These are phyloP conservation scores for Penicillium crystallinum DNA, from an alignment of 495 filamentous ascomycete genomes.

Conservation along the genomic window DNA sequence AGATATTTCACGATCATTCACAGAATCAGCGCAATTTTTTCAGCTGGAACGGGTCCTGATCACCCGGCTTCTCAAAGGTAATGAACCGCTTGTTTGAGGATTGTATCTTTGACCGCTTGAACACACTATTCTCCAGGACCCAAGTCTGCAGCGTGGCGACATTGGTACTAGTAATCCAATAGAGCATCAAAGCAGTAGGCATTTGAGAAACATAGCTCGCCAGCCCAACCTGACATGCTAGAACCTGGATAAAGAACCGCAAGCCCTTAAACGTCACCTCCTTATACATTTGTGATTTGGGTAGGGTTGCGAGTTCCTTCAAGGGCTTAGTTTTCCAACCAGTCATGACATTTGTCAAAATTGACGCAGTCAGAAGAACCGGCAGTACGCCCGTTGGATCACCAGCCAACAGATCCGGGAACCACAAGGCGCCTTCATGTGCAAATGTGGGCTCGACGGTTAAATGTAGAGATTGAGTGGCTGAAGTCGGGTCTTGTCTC, in stretches of 20 bases:
- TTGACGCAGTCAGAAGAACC: slow-evolving; percentile 40
- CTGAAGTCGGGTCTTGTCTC: not conserved
- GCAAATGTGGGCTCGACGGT: slow-evolving; percentile 52
- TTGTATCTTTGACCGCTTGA: not conserved
- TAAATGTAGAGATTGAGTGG: slow-evolving; percentile 12
- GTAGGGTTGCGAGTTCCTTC: slow-evolving; percentile 22
- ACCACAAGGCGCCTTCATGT: slow-evolving; percentile 75
- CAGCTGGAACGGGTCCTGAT: slow-evolving; percentile 12
- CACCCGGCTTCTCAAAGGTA: slow-evolving; percentile 9
- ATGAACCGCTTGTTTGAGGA: slow-evolving; percentile 8
- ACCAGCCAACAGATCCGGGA: slow-evolving; percentile 63
- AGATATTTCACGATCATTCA: not conserved
- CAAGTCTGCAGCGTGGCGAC: slow-evolving; percentile 36
- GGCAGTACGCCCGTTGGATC: slow-evolving; percentile 70
- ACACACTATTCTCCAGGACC: slow-evolving; percentile 34
- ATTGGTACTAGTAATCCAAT: slow-evolving; percentile 60
- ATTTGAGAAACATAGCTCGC: slow-evolving; percentile 36
- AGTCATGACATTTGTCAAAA: slow-evolving; percentile 30
- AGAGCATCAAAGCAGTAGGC: slow-evolving; percentile 62
- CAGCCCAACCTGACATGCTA: slow-evolving; percentile 31
- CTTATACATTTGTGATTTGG: slow-evolving; percentile 21
- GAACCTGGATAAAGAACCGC: slow-evolving; percentile 22
- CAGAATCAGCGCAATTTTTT: slow-evolving; percentile 14
- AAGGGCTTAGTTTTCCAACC: slow-evolving; percentile 27
- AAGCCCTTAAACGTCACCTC: slow-evolving; percentile 14